Percentiles rank a stretch among this genome's conserved stretches.
Conservation (phyloP, 352 stramenopile species). For the Phytophthora brassicae region DNA sequence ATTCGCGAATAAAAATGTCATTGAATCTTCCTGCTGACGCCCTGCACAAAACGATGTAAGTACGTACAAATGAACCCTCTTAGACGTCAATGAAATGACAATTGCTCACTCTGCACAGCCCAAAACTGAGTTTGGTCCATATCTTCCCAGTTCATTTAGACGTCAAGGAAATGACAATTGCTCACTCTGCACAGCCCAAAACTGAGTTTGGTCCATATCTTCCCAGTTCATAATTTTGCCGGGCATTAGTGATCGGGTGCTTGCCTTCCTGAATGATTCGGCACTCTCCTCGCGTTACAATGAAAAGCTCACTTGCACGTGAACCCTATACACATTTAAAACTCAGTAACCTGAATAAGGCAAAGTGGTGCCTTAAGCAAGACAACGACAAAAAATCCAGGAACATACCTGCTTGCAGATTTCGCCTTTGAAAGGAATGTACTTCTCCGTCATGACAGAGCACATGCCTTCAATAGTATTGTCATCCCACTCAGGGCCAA, state of each 20-base stretch:
- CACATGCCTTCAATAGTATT: conserved; percentile 86
- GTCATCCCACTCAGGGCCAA: conserved; percentile 75
- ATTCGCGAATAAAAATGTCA: conserved; percentile 76
- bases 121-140: conserved; percentile 72
- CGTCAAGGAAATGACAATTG: neutral
- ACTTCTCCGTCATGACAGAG: conserved; percentile 84
- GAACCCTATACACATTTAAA: conserved; percentile 47
- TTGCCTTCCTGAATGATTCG: conserved; percentile 77
- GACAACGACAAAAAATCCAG: neutral
- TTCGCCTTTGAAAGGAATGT: conserved; percentile 65
- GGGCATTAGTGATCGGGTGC: conserved; percentile 63
- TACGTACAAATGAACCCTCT: too few species aligned
- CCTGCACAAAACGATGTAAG: conserved; percentile 25
- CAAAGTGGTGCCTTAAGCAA: neutral
- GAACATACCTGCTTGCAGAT: conserved; percentile 72
- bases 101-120: conserved; percentile 58
- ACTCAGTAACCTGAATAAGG: neutral
- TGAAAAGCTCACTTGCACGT: conserved; percentile 67
- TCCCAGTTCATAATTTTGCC: conserved; percentile 65
- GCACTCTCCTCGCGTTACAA: conserved; percentile 77
- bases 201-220: conserved; percentile 77
- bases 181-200: conserved; percentile 81
- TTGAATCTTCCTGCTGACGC: conserved; percentile 81
- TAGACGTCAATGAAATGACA: neutral
- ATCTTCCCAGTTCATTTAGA: conserved; percentile 65